Conservation (phyloP, 2,329 filamentous ascomycete genomes). For the Fusarium sp. region DNA sequence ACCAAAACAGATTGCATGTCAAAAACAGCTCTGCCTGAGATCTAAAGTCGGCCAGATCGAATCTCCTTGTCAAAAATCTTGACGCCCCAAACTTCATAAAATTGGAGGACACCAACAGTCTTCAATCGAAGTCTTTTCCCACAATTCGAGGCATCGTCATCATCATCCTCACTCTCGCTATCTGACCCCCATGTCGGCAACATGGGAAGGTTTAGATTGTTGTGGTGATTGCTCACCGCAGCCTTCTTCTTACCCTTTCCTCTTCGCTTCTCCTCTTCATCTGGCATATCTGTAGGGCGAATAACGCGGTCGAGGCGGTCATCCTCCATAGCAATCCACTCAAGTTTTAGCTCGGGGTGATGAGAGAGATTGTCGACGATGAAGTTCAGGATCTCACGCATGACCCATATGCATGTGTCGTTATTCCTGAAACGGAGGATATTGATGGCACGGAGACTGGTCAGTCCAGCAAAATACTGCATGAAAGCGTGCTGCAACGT, state of each 20-base stretch:
- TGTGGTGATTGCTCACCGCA: slow-evolving; percentile 17
- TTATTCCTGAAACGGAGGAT: slow-evolving; percentile 65
- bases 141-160: slow-evolving; percentile 47
- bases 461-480: slow-evolving; percentile 61
- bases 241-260: slow-evolving; percentile 53
- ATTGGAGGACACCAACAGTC: slow-evolving; percentile 52
- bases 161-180: slow-evolving; percentile 50
- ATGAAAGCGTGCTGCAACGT: slow-evolving; percentile 64
- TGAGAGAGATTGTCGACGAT: slow-evolving; percentile 68
- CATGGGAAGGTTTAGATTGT: slow-evolving; percentile 43
- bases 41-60: slow-evolving; percentile 50
- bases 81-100: slow-evolving; percentile 59
- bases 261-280: slow-evolving; percentile 46
- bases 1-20: slow-evolving; percentile 11
- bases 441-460: slow-evolving; percentile 65
- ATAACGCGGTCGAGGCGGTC: slow-evolving; percentile 62
- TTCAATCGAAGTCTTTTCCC: slow-evolving; percentile 51
- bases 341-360: slow-evolving; percentile 64
- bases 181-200: slow-evolving; percentile 49
- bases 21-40: neutral
- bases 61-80: slow-evolving; percentile 70
- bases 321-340: slow-evolving; percentile 68
- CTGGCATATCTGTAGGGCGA: slow-evolving; percentile 51
- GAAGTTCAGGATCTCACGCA: slow-evolving; percentile 68
- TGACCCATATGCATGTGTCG: slow-evolving; percentile 67